A percentile compares a stretch with the other conserved stretches of the same genome.
These are phyloP conservation scores for Gracilaria domingensis DNA, from an alignment of 23 red algal genomes.

Conservation along the genomic window DNA sequence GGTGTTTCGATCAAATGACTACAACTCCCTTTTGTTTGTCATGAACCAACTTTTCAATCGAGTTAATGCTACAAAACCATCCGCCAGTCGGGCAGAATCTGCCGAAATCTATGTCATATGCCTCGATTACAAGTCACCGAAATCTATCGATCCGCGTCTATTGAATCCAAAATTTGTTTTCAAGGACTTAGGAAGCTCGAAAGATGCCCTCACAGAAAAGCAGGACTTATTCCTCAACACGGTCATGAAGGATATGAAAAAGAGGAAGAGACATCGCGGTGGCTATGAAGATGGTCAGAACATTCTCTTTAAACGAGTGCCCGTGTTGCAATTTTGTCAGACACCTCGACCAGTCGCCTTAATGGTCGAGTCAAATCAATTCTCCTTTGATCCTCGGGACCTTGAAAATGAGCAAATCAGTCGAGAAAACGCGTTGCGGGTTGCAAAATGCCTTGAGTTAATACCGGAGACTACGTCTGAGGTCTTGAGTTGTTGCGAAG, in stretches of 20 bases:
- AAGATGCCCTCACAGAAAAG: slow-evolving; percentile 38
- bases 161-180: slow-evolving; percentile 93
- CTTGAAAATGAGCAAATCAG: background rate
- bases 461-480: slow-evolving; percentile 61
- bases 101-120: slow-evolving; percentile 98
- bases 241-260: slow-evolving; percentile 51
- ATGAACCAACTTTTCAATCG: slow-evolving; percentile 88
- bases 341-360: slow-evolving; percentile 70
- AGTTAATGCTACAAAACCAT: slow-evolving; percentile 92
- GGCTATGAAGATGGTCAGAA: slow-evolving; percentile 70
- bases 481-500: slow-evolving; percentile 75
- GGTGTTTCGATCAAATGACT: slow-evolving; percentile 94
- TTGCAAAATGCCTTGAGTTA: slow-evolving; percentile 36
- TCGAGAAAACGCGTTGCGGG: slow-evolving; percentile 26
- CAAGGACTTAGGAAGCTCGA: slow-evolving; percentile 62
- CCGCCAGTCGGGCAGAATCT: slow-evolving; percentile 82
- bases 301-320: slow-evolving; percentile 56
- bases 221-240: slow-evolving; percentile 56
- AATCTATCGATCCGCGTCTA: slow-evolving; percentile 80
- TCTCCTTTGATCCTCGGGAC: slow-evolving; percentile 40
- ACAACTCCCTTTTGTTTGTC: slow-evolving; percentile 87
- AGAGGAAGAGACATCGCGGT: slow-evolving; percentile 59
- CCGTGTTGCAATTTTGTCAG: slow-evolving; percentile 55
- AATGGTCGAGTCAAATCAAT: slow-evolving; percentile 50
- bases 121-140: slow-evolving; percentile 65